These are phyloP conservation scores for Tuber umbilicatum DNA, from an alignment of 495 filamentous ascomycete genomes.

Conservation along the genomic window DNA sequence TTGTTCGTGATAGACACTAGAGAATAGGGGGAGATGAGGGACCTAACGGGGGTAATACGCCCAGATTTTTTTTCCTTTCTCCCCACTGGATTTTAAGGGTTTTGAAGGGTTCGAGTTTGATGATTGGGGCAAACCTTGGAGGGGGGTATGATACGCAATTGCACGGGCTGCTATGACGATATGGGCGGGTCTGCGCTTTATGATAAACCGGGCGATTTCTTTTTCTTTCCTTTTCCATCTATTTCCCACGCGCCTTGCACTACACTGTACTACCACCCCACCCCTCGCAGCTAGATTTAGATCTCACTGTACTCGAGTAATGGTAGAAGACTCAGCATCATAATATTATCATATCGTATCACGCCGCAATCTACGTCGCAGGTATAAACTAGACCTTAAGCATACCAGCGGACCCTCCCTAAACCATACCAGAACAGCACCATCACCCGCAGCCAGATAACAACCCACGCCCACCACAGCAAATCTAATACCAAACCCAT, in stretches of 20 bases:
- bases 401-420: not conserved
- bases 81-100: not conserved
- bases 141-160: not conserved
- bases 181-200: not conserved
- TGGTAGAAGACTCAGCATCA: not conserved
- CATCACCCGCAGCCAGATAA: too few relatives aligned
- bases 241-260: not conserved
- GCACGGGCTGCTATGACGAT: not conserved
- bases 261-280: not conserved
- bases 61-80: not conserved
- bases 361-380: not conserved
- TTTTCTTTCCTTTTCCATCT: not conserved
- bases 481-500: too few relatives aligned
- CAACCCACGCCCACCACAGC: not conserved
- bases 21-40: not conserved
- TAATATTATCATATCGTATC: too few relatives aligned
- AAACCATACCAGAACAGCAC: not conserved
- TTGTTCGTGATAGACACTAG: not conserved
- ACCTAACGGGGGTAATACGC: not conserved
- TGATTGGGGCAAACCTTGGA: not conserved
- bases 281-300: not conserved
- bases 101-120: not conserved
- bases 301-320: not conserved
- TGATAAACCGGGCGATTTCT: not conserved
- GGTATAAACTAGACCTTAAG: not conserved